These are phyloP conservation scores for Yamadazyma kanchanaburiensis DNA, from an alignment of 1,139 yeast genomes.

Conservation along the genomic window DNA sequence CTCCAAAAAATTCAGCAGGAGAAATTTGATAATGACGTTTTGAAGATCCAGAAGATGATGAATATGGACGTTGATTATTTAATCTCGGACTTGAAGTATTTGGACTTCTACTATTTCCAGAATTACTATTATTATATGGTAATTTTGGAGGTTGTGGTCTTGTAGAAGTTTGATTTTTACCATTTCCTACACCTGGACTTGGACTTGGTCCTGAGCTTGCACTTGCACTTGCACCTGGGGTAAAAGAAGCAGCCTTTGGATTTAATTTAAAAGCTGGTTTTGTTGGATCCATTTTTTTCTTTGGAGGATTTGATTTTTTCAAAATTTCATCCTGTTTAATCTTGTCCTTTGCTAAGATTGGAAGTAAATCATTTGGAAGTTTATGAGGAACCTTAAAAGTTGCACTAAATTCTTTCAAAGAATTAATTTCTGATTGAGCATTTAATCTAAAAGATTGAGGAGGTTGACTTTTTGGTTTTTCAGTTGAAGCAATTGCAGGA, in stretches of 20 bases:
- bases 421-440: conserved; percentile 69
- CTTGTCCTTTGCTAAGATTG: conserved; percentile 69
- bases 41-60: conserved; percentile 18
- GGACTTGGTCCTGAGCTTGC: neutral
- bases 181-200: conserved; percentile 1
- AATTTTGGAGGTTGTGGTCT: conserved; percentile 27
- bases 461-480: conserved; percentile 31
- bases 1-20: conserved; percentile 50
- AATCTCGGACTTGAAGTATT: conserved; percentile 35
- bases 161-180: conserved; percentile 18
- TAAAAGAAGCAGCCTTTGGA: conserved; percentile 69
- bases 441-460: conserved; percentile 44
- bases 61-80: conserved; percentile 30
- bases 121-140: conserved; percentile 5
- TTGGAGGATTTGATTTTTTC: conserved; percentile 21
- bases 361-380: conserved; percentile 73
- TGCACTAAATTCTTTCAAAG: conserved; percentile 80
- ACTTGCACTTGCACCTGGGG: conserved; percentile 40
- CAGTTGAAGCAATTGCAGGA: conserved; percentile 70
- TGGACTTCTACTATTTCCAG: conserved; percentile 17
- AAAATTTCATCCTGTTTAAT: conserved; percentile 59
- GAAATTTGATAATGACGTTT: conserved; percentile 42
- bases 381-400: conserved; percentile 75
- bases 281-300: conserved; percentile 52
- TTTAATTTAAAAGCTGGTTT: conserved; percentile 65